A percentile compares a stretch with the other conserved stretches of the same genome.
Conservation (phyloP, 257 asterid species). For the Haberlea rhodopensis region DNA sequence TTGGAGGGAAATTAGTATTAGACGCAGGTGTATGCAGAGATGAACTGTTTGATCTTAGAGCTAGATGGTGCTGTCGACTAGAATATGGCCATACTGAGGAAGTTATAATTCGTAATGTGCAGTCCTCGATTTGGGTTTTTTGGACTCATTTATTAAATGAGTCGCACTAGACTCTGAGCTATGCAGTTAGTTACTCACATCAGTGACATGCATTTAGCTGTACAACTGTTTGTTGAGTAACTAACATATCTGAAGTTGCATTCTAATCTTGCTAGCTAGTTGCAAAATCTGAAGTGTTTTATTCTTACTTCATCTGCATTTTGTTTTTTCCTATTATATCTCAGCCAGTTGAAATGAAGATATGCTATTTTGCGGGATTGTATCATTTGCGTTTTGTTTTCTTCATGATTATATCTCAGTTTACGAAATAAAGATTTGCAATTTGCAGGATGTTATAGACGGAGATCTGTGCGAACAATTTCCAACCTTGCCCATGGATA, state of each 20-base stretch:
- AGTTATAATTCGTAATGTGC: neutral
- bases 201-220: neutral
- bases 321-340: slow-evolving; percentile 1
- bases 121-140: neutral
- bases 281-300: neutral
- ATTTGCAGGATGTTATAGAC: slow-evolving; percentile 87
- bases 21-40: neutral
- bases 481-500: slow-evolving; percentile 86
- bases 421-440: slow-evolving; percentile 21
- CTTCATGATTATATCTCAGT: neutral
- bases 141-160: neutral
- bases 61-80: slow-evolving; percentile 9
- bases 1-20: neutral
- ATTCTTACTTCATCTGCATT: neutral
- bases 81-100: neutral
- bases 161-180: neutral
- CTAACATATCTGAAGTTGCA: neutral
- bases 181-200: neutral
- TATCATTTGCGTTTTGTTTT: neutral
- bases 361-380: neutral
- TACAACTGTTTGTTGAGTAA: neutral
- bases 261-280: neutral
- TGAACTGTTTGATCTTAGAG: neutral
- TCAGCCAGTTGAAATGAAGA: neutral
- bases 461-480: slow-evolving; percentile 97